Conservation (phyloP, 345 rosid species). For the Toxicodendron radicans region DNA sequence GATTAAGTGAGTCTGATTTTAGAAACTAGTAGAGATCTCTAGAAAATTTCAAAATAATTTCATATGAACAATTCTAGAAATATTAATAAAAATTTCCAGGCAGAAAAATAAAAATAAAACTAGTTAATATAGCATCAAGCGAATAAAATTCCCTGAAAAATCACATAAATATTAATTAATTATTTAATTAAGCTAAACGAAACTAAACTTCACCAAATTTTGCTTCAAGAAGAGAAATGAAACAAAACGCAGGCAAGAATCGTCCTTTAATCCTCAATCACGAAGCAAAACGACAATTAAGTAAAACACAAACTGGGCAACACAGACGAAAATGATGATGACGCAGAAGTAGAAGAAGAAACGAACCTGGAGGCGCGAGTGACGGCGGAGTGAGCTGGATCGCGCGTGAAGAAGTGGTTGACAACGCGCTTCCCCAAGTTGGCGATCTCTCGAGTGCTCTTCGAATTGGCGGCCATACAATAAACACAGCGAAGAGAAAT, state of each 20-base stretch:
- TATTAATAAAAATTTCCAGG: no score
- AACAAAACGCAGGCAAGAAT: conserved; percentile 1
- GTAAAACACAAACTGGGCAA: no score
- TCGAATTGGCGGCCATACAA: conserved; percentile 66
- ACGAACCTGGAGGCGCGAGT: conserved; percentile 12
- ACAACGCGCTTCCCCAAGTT: conserved; percentile 44
- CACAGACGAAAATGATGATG: no score
- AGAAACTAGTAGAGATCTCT: no score
- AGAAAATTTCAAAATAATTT: no score
- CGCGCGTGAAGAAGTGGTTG: conserved; percentile 30
- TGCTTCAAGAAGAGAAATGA: not conserved
- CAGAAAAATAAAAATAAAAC: no score
- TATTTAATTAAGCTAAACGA: no score
- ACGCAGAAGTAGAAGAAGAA: not conserved
- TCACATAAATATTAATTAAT: no score
- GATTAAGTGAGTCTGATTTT: no score
- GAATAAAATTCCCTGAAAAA: no score
- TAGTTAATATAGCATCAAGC: no score
- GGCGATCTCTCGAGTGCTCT: conserved; percentile 47
- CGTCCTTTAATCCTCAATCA: not conserved
- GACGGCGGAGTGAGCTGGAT: conserved; percentile 17
- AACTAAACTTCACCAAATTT: not conserved
- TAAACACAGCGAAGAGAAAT: not conserved
- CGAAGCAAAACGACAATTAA: not conserved
- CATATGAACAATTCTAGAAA: no score